These are phyloP conservation scores for Laetiporus sulphureus DNA, from an alignment of 1,284 basidiomycete species.

Conservation along the genomic window DNA sequence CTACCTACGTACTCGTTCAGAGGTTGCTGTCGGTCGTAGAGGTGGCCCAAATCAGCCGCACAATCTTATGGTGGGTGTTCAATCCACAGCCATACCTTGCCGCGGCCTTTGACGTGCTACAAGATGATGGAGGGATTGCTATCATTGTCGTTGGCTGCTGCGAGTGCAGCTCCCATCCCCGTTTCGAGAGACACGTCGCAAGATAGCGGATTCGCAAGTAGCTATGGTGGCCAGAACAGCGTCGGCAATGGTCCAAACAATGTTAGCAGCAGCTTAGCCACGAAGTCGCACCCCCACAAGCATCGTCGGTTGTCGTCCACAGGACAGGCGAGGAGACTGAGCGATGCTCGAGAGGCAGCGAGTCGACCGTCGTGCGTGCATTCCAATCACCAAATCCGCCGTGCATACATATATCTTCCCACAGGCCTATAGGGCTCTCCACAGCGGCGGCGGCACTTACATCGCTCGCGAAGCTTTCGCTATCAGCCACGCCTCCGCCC, in stretches of 20 bases:
- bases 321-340: slow-evolving; percentile 60
- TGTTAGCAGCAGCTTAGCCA: slow-evolving; percentile 14
- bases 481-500: slow-evolving; percentile 43
- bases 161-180: slow-evolving; percentile 41
- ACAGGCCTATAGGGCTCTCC: slow-evolving; percentile 37
- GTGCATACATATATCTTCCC: slow-evolving; percentile 9
- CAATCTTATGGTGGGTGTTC: no score
- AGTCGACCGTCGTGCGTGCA: slow-evolving; percentile 60
- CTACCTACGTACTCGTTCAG: no score
- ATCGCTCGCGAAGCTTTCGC: slow-evolving; percentile 40
- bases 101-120: no score
- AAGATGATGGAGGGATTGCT: slow-evolving; percentile 46
- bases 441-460: slow-evolving; percentile 39
- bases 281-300: slow-evolving; percentile 29
- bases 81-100: no score
- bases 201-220: slow-evolving; percentile 24
- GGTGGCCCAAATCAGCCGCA: no score
- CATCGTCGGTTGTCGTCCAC: slow-evolving; percentile 64
- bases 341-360: slow-evolving; percentile 71
- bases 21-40: no score
- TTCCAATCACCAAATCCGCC: slow-evolving; percentile 7
- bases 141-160: slow-evolving; percentile 58
- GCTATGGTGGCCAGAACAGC: slow-evolving; percentile 27
- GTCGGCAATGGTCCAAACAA: slow-evolving; percentile 13
- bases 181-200: slow-evolving; percentile 23